A percentile compares a stretch with the other conserved stretches of the same genome.
Evolutionary conservation across 257 asterid species (phyloP).

Genomic region (Ehretia macrophylla): DNA sequence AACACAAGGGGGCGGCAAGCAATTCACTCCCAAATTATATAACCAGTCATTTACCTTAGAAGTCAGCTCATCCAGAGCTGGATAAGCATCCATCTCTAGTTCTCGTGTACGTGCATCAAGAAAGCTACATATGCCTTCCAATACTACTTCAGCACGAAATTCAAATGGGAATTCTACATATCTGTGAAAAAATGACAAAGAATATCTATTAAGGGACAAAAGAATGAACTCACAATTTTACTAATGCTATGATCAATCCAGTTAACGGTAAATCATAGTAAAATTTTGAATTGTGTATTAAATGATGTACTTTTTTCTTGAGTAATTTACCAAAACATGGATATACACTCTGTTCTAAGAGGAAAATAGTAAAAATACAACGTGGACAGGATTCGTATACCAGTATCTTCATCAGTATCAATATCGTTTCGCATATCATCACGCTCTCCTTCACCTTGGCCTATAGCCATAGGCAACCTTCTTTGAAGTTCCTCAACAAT

Average conservation of each 20-base stretch:
- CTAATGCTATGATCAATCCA: too few species aligned
- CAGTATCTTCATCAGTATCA: constrained; percentile 41
- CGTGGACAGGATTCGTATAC: constrained; percentile 17
- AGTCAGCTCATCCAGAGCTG: constrained; percentile 89
- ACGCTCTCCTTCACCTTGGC: constrained; percentile 63
- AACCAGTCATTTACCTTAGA: constrained; percentile 46
- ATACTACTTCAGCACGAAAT: constrained; percentile 90
- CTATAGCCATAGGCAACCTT: constrained; percentile 49
- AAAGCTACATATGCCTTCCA: constrained; percentile 79
- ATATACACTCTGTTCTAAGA: too few species aligned
- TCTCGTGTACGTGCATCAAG: constrained; percentile 81
- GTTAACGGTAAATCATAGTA: too few species aligned
- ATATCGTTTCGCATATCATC: constrained; percentile 42
- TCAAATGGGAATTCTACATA: constrained; percentile 75
- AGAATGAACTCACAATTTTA: neutral
- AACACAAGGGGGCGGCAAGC: too few species aligned
- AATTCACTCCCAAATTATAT: too few species aligned
- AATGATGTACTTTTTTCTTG: too few species aligned
- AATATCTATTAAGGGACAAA: neutral
- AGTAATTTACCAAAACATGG: too few species aligned
- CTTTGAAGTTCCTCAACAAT: constrained; percentile 81
- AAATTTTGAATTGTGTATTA: too few species aligned
- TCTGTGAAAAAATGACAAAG: neutral
- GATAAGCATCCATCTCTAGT: constrained; percentile 82
- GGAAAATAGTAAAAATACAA: neutral